phyloP scores from a whole-genome alignment of 345 rosid genomes.

The Salix purpurea region DNA sequence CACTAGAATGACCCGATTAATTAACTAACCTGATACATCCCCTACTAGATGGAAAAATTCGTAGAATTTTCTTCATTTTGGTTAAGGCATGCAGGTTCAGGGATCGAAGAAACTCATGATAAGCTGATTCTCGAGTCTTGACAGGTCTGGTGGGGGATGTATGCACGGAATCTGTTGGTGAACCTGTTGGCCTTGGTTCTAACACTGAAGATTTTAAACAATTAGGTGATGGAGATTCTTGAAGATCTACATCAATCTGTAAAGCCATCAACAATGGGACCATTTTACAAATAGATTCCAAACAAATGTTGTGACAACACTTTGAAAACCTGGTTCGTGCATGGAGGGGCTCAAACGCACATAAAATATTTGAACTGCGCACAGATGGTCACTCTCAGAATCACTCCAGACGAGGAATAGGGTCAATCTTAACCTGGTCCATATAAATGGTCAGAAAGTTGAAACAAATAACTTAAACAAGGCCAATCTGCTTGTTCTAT shows the following conservation, averaged over 20 bases:
- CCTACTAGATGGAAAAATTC: not conserved
- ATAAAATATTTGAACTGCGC: not conserved
- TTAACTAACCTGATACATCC: not conserved
- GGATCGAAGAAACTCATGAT: not conserved
- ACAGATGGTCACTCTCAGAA: not conserved
- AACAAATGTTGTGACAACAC: no score
- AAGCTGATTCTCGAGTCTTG: not conserved
- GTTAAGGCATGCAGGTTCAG: not conserved
- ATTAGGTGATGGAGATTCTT: no score
- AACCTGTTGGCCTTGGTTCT: no score
- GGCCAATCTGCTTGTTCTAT: not conserved
- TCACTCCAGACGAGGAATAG: not conserved
- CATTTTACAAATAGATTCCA: no score
- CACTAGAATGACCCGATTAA: not conserved
- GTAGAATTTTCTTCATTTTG: not conserved
- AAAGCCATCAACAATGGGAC: no score
- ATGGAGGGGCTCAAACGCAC: not conserved
- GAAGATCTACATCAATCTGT: no score
- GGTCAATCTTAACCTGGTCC: not conserved
- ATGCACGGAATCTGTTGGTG: not conserved
- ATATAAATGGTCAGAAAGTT: not conserved
- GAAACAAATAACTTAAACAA: not conserved
- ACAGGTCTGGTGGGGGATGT: not conserved
- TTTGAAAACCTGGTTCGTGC: no score
- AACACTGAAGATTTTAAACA: no score